phyloP scores from a whole-genome alignment of 2,329 filamentous ascomycete species.

The Penicillium sclerotiorum region DNA sequence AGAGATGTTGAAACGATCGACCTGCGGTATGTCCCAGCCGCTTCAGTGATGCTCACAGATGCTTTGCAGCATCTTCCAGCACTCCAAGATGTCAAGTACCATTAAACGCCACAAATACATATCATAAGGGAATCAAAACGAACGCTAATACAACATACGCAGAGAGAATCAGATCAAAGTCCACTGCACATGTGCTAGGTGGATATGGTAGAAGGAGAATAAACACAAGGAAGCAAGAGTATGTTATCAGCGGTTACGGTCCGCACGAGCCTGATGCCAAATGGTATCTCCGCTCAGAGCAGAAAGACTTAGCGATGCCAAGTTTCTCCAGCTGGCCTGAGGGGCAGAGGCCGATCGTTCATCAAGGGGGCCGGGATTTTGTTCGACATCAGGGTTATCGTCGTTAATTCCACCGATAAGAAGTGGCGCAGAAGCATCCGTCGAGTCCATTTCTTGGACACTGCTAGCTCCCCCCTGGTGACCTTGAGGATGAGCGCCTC shows the following conservation, averaged over 20 bases:
- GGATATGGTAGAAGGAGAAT: slow-evolving; percentile 10
- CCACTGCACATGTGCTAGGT: slow-evolving; percentile 12
- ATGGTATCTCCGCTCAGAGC: slow-evolving; percentile 51
- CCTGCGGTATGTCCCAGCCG: slow-evolving; percentile 24
- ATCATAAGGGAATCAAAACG: slow-evolving; percentile 25
- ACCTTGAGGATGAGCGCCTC: slow-evolving; percentile 28
- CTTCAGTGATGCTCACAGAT: slow-evolving; percentile 19
- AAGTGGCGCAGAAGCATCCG: slow-evolving; percentile 54
- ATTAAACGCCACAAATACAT: slow-evolving; percentile 33
- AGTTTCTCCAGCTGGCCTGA: slow-evolving; percentile 46
- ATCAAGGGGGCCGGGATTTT: slow-evolving; percentile 42
- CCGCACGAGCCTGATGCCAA: slow-evolving; percentile 45
- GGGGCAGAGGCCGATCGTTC: slow-evolving; percentile 35
- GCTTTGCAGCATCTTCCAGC: slow-evolving; percentile 18
- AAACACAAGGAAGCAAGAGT: slow-evolving; percentile 17
- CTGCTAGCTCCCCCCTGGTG: slow-evolving; percentile 51
- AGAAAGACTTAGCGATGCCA: slow-evolving; percentile 48
- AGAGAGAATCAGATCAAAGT: slow-evolving; percentile 21
- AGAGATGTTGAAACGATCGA: slow-evolving; percentile 19
- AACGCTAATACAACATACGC: slow-evolving; percentile 39
- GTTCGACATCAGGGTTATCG: slow-evolving; percentile 48
- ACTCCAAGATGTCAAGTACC: slow-evolving; percentile 22
- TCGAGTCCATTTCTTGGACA: slow-evolving; percentile 46
- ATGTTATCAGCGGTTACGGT: slow-evolving; percentile 41
- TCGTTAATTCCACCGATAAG: slow-evolving; percentile 45